Evolutionary conservation across 1,284 basidiomycete genomes (phyloP).

Genomic region (Chondrostereum purpureum): DNA sequence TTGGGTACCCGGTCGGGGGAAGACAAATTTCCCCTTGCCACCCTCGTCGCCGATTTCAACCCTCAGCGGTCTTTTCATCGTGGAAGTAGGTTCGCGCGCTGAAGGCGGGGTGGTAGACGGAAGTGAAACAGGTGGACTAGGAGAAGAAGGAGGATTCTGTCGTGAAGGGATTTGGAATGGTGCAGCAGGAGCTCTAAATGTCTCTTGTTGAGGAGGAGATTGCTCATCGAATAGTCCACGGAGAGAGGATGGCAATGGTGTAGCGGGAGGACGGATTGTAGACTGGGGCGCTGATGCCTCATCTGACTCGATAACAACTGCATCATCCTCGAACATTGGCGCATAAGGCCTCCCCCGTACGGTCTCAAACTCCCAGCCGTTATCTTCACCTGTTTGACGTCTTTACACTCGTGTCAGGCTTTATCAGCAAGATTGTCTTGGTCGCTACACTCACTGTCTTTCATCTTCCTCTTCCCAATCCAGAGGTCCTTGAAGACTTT

Average conservation of each 20-base stretch:
- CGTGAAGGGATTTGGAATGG: constrained; percentile 13
- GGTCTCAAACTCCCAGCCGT: constrained; percentile 75
- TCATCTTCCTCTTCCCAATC: constrained; percentile 66
- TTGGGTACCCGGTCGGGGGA: constrained; percentile 36
- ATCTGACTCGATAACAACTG: constrained; percentile 20
- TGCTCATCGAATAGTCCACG: constrained; percentile 64
- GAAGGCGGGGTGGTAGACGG: constrained; percentile 1
- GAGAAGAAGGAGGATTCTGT: constrained; percentile 24
- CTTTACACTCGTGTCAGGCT: background rate
- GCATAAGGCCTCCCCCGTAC: constrained; percentile 39
- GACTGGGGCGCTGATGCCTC: constrained; percentile 25
- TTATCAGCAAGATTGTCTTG: constrained; percentile 1
- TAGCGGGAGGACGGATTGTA: constrained; percentile 42
- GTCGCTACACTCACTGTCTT: constrained; percentile 42
- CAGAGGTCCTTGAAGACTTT: constrained; percentile 69
- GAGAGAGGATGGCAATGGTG: constrained; percentile 59
- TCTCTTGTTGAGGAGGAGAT: constrained; percentile 27
- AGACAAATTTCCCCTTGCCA: constrained; percentile 48
- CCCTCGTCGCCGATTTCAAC: constrained; percentile 29
- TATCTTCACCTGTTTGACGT: constrained; percentile 33
- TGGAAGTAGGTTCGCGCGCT: constrained; percentile 6
- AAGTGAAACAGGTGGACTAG: constrained; percentile 7
- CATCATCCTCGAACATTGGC: constrained; percentile 16
- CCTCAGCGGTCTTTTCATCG: constrained; percentile 16
- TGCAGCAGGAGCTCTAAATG: constrained; percentile 35